Evolutionary conservation across 2,329 filamentous ascomycete genomes (phyloP).

Genomic region (Anthostomella pinea): DNA sequence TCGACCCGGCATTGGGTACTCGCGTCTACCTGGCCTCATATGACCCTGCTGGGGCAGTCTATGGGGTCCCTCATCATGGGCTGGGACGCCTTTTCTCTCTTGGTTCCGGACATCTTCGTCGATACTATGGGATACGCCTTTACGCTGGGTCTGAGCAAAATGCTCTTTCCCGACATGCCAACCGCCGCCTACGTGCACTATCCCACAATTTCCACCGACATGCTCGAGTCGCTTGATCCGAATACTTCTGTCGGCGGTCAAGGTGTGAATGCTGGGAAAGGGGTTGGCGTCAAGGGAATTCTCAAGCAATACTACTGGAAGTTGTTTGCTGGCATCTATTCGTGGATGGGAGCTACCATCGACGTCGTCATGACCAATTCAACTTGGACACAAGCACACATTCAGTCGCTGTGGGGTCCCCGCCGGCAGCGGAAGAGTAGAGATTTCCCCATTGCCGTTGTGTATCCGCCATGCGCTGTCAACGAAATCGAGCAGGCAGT

Average conservation of each 20-base stretch:
- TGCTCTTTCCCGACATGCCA: conserved; percentile 75
- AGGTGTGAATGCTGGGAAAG: conserved; percentile 82
- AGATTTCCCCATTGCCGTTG: conserved; percentile 62
- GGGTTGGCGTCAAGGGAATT: conserved; percentile 65
- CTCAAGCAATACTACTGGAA: conserved; percentile 84
- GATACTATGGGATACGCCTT: conserved; percentile 99
- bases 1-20: conserved; percentile 84
- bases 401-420: conserved; percentile 75
- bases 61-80: conserved; percentile 83
- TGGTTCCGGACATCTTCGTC: conserved; percentile 90
- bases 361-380: conserved; percentile 98
- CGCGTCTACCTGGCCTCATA: conserved; percentile 81
- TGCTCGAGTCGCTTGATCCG: conserved; percentile 80
- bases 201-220: conserved; percentile 96
- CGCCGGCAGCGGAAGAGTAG: conserved; percentile 44
- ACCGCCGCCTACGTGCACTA: conserved; percentile 97
- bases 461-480: conserved; percentile 92
- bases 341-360: conserved; percentile 75
- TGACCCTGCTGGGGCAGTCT: conserved; percentile 93
- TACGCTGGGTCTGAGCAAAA: conserved; percentile 75
- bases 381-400: conserved; percentile 85
- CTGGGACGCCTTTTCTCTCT: conserved; percentile 87
- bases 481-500: conserved; percentile 75
- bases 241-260: conserved; percentile 54
- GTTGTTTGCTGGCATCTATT: conserved; percentile 78